Evolutionary conservation across 108 stramenopile genomes (phyloP).

Genomic region (Seminavis robusta): DNA sequence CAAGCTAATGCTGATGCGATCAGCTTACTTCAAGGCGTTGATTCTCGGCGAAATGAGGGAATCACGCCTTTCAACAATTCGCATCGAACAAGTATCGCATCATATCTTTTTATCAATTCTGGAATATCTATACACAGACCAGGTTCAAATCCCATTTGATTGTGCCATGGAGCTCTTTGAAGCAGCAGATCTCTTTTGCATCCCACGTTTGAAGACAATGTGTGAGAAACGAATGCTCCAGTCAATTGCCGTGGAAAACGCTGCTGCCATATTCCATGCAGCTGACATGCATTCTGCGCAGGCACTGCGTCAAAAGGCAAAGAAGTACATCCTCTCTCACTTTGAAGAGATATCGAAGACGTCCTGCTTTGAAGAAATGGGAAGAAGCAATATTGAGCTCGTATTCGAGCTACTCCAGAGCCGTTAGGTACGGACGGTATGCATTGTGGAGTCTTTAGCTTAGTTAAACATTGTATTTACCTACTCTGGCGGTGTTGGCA

Average conservation of each 20-base stretch:
- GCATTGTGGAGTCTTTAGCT: no score
- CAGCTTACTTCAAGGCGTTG: constrained; percentile 91
- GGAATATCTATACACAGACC: constrained; percentile 96
- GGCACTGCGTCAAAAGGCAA: constrained; percentile 81
- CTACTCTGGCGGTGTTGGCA: no score
- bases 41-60: constrained; percentile 88
- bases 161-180: constrained; percentile 96
- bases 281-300: constrained; percentile 92
- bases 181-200: constrained; percentile 94
- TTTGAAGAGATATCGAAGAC: constrained; percentile 95
- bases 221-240: constrained; percentile 93
- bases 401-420: constrained; percentile 90
- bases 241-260: constrained; percentile 90
- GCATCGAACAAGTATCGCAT: constrained; percentile 62
- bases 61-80: constrained; percentile 59
- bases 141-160: constrained; percentile 74
- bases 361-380: constrained; percentile 93
- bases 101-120: constrained; percentile 84
- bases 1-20: constrained; percentile 91
- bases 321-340: constrained; percentile 89
- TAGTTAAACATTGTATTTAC: no score
- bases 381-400: constrained; percentile 93
- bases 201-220: constrained; percentile 92
- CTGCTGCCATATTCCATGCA: constrained; percentile 93
- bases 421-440: constrained; percentile 34